Evolutionary conservation across 441 rosid genomes (phyloP).

Genomic region (Pelargonium citronellum): DNA sequence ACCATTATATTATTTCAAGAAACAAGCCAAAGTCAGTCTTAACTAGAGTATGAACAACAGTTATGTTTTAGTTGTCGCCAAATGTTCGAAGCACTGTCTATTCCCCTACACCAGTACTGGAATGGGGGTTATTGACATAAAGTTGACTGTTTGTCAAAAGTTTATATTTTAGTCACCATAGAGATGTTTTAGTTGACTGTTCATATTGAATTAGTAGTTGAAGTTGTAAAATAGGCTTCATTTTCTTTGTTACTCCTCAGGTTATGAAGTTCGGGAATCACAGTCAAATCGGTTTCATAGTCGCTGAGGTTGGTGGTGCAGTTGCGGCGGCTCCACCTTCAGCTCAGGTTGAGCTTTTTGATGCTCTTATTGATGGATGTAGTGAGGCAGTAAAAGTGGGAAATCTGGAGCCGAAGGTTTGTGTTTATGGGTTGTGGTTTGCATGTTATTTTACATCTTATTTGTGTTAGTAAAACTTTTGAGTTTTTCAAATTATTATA

Average conservation of each 20-base stretch:
- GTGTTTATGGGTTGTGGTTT: constrained; percentile 1
- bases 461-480: background rate
- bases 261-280: constrained; percentile 90
- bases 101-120: too few species aligned
- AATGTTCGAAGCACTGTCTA: too few species aligned
- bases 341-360: constrained; percentile 85
- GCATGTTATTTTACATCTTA: background rate
- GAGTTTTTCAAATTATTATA: background rate
- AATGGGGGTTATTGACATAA: too few species aligned
- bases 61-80: too few species aligned
- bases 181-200: too few species aligned
- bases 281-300: constrained; percentile 64
- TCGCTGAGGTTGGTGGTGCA: constrained; percentile 81
- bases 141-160: too few species aligned
- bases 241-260: constrained; percentile 31
- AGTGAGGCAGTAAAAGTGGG: constrained; percentile 65
- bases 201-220: background rate
- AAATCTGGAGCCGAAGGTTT: constrained; percentile 70
- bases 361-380: constrained; percentile 81
- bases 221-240: constrained; percentile 3
- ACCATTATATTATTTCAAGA: background rate
- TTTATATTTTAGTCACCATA: too few species aligned
- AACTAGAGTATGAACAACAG: too few species aligned
- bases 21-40: too few species aligned
- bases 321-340: constrained; percentile 67